Base-by-base conservation (phyloP, 2,329 filamentous ascomycete genomes). In the Albophoma yamanashiensis region DNA sequence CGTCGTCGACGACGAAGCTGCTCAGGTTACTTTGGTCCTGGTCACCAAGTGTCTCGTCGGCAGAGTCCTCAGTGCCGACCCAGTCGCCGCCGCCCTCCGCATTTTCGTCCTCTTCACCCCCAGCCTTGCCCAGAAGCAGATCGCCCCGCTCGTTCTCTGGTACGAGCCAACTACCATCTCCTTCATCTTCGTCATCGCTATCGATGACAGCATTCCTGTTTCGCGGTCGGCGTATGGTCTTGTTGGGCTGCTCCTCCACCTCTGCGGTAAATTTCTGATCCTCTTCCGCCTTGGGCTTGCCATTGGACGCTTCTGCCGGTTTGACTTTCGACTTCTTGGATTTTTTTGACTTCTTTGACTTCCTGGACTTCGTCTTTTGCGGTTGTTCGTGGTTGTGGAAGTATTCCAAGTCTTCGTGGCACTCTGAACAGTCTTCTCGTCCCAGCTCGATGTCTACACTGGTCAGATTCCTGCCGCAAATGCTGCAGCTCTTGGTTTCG, bases 81-180 rank as follows among this genome's bases (percentile, higher is more conserved):
- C 85, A 91, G 60, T 95, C 89, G 27, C 91, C 92, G 4, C 88
- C 91, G 2, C 91, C 91, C 70, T 96, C 92, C 2, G 89, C 90
- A 69, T 96, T 85, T 71, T 96, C 91, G 63, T 96, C 91, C 58
- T 91, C 89, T n/a, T 85, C 83, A 4, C 89, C 91, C n/a, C 91
- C 91, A 53, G 89, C 89, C 69, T 87, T 89, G 56, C 89, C 90
- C 20, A 92, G 78, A n/a, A 78, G 77, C 4, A 86, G 69, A 1
- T 79, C 69, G 0, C 81, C 79, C 53, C 82, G 85, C 68, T 94
- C 79, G 12, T 83, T 79, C 60, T 89, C 86, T 0, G 85, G 81
- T 4, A 92, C 89, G 50, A 96, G 78, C 92, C 92, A 96, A 66
- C 89, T 88, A 15, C 84, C 90, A 60, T 89, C 85, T 7, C 82